Evolutionary conservation across 2,329 filamentous ascomycete species (phyloP), one percentile per base, ranked within the genome.

Genomic region (Aspergillus neotritici): DNA sequence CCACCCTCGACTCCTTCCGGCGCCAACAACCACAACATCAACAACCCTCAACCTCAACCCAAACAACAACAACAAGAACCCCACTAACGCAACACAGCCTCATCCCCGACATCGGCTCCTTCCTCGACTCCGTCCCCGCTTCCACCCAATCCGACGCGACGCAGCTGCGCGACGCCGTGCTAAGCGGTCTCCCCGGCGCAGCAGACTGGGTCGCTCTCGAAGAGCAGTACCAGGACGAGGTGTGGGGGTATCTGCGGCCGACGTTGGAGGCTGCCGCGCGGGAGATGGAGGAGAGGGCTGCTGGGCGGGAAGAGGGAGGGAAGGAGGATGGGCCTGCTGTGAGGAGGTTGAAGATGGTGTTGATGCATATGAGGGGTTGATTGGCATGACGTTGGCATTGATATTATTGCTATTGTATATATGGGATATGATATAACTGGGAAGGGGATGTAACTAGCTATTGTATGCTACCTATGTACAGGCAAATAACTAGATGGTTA

Each of bases 161-260:
- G 28, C 46, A 51, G 4, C 53, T 62, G 8, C 55, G 61, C 6
- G 65, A 65, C 39, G 50, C 31, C 12, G 65, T 65, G 3, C 45
- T 63, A 9, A 45, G 35, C 4, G 49, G 56, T 34, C 50, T 66
- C 1, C 57, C 63, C 3, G 63, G 64, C 1, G 60, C 62, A 9
- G 52, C 48, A 31, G 58, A 64, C 30, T 62, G 63, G 64, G 30
- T 67, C 8, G 47, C 47, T 10, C 61, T 67, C 2, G 62, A 67
- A 41, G 63, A 66, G 31, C 50, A 56, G 31, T 67, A 67, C 46
- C 60, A 64, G 38, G 80, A 85, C 56, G 78, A 84, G 43, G 82
- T 86, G 16, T 86, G 83, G 83, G 83, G 83, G 14, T 79, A 78
- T 44, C 61, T 86, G 14, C 64, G 72, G 25, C 71, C 75, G 3